Conservation (phyloP, 2,329 filamentous ascomycete species). For the Uncinocarpus reesii region DNA sequence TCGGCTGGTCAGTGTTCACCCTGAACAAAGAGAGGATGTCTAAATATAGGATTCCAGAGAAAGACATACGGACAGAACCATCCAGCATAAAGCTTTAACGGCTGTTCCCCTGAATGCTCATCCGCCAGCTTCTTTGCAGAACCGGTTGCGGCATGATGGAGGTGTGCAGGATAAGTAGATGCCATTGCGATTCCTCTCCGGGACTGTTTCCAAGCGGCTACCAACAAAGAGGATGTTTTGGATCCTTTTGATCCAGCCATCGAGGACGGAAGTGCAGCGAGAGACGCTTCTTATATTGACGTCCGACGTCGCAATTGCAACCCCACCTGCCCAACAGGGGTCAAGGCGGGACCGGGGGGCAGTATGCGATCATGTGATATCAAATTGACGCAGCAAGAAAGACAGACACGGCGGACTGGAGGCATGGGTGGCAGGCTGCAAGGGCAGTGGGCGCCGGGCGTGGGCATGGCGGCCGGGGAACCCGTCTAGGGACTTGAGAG, state of each 20-base stretch:
- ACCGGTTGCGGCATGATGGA: slow-evolving; percentile 37
- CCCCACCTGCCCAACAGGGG: neutral
- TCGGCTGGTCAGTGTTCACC: neutral
- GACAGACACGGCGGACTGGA: too few species aligned
- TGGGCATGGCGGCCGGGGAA: too few species aligned
- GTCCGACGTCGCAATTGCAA: too few species aligned
- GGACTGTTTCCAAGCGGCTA: neutral
- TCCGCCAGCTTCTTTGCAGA: slow-evolving; percentile 32
- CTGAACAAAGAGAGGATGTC: slow-evolving; percentile 14
- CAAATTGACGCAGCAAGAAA: too few species aligned
- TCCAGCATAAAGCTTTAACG: slow-evolving; percentile 55
- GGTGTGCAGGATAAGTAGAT: slow-evolving; percentile 30
- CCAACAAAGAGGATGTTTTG: too few species aligned
- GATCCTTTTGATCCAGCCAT: too few species aligned
- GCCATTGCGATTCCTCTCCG: slow-evolving; percentile 17
- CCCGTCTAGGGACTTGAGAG: too few species aligned
- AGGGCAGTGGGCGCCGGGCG: too few species aligned
- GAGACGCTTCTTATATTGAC: too few species aligned
- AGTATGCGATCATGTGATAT: neutral
- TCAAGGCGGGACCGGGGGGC: neutral
- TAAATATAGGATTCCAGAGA: too few species aligned
- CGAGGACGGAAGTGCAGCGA: too few species aligned
- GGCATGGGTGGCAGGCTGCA: too few species aligned
- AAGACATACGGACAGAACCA: slow-evolving; percentile 61
- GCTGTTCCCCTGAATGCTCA: slow-evolving; percentile 27